Evolutionary conservation across 495 filamentous ascomycete species (phyloP).

Genomic region (Filosporella fistucella): DNA sequence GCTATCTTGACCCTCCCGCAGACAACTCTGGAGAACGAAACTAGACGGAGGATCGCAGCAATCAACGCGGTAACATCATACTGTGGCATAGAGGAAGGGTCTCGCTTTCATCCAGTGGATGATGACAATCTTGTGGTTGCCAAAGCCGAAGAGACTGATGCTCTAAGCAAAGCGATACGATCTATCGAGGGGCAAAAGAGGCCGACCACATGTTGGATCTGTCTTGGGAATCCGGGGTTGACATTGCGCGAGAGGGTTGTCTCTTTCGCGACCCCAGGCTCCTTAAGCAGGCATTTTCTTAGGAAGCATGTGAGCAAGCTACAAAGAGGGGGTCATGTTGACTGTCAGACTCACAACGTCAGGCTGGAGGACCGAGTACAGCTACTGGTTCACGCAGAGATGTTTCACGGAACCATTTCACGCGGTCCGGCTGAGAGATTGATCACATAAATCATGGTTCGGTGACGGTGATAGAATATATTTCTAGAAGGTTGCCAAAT

Average conservation of each 20-base stretch:
- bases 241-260: constrained; percentile 5
- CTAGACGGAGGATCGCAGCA: constrained; percentile 11
- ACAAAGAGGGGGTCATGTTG: background rate
- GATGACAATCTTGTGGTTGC: background rate
- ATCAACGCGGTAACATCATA: constrained; percentile 14
- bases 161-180: constrained; percentile 10
- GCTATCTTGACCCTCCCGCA: constrained; percentile 17
- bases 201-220: constrained; percentile 10
- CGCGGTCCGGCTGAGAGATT: no score
- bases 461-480: no score
- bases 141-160: constrained; percentile 4
- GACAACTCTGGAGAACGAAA: constrained; percentile 14
- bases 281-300: constrained; percentile 13
- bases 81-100: constrained; percentile 13
- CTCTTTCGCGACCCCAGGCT: constrained; percentile 10
- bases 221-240: constrained; percentile 10
- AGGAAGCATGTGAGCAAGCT: constrained; percentile 15
- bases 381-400: constrained; percentile 15
- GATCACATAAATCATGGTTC: no score
- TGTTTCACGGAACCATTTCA: constrained; percentile 14
- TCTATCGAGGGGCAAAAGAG: constrained; percentile 13
- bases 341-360: constrained; percentile 9
- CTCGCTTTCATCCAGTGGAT: background rate
- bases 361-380: constrained; percentile 4
- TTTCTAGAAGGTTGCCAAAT: no score